Conservation (phyloP, 306 rosid genomes). For the Prunus dulcis region DNA sequence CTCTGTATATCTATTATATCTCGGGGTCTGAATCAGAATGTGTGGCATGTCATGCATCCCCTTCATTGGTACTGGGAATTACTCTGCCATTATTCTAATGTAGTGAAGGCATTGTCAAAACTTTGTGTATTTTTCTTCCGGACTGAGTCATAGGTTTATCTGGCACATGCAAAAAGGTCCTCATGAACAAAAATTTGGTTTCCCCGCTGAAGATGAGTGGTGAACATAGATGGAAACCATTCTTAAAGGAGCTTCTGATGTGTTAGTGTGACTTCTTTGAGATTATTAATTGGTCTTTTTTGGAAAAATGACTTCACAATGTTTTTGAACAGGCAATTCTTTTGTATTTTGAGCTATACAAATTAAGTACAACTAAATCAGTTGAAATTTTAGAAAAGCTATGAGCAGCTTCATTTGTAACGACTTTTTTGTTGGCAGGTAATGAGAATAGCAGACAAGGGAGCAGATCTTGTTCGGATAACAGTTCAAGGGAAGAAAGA, state of each 20-base stretch:
- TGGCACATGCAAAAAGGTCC: no score
- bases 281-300: not conserved
- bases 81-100: no score
- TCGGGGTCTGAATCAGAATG: not conserved
- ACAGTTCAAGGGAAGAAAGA: slow-evolving; percentile 98
- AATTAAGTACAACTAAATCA: not conserved
- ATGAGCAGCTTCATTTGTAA: slow-evolving; percentile 13
- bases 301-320: not conserved
- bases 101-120: no score
- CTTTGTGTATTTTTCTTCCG: no score
- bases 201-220: no score
- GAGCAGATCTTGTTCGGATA: slow-evolving; percentile 91
- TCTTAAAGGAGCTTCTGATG: no score
- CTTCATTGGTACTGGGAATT: not conserved
- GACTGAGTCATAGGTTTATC: no score
- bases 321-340: not conserved
- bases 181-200: no score
- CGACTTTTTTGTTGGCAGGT: slow-evolving; percentile 49
- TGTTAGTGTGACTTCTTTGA: not conserved
- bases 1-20: not conserved
- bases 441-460: slow-evolving; percentile 89
- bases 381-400: not conserved
- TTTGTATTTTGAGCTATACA: not conserved
- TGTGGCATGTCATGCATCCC: not conserved
- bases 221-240: no score